A percentile compares a stretch with the other conserved stretches of the same genome.
These are phyloP conservation scores for Xylaria sp. DNA, from an alignment of 2,329 filamentous ascomycete genomes.

Conservation along the genomic window DNA sequence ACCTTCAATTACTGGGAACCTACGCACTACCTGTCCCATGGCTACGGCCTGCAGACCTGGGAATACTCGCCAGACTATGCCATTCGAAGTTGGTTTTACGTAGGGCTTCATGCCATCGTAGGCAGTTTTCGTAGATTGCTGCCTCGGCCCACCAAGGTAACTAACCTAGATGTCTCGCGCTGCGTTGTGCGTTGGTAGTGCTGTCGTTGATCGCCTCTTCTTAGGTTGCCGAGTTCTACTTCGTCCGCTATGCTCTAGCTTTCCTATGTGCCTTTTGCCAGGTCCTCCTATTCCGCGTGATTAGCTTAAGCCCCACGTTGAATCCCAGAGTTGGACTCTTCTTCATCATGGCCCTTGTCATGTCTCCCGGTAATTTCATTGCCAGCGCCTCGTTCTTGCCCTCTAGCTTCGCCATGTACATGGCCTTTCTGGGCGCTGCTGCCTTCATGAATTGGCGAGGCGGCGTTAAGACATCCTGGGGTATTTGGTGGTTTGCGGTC, in stretches of 20 bases:
- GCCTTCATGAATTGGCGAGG: slow-evolving; percentile 91
- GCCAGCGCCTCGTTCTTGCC: slow-evolving; percentile 87
- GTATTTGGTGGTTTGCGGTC: slow-evolving; percentile 89
- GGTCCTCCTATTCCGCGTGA: slow-evolving; percentile 80
- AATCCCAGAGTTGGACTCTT: slow-evolving; percentile 86
- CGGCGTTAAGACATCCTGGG: slow-evolving; percentile 80
- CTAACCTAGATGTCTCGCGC: background rate
- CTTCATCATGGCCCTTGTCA: slow-evolving; percentile 79
- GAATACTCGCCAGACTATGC: slow-evolving; percentile 96
- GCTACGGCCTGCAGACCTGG: slow-evolving; percentile 96
- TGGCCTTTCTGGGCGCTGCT: slow-evolving; percentile 83
- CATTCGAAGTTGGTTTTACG: slow-evolving; percentile 95
- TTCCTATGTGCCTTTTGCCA: slow-evolving; percentile 83
- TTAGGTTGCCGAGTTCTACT: slow-evolving; percentile 82
- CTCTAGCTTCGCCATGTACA: slow-evolving; percentile 97
- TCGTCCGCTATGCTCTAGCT: slow-evolving; percentile 79
- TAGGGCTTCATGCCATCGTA: slow-evolving; percentile 79
- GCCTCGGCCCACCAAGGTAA: slow-evolving; percentile 69
- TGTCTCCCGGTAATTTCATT: slow-evolving; percentile 93
- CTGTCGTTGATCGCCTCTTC: slow-evolving; percentile 27
- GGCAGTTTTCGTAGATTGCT: slow-evolving; percentile 73
- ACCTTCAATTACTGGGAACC: slow-evolving; percentile 99
- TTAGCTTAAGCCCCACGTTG: slow-evolving; percentile 71
- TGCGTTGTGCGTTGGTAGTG: background rate
- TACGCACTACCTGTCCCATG: slow-evolving; percentile 90